These are phyloP conservation scores for Colletotrichum magnum DNA, from an alignment of 2,329 filamentous ascomycete species.

Conservation along the genomic window DNA sequence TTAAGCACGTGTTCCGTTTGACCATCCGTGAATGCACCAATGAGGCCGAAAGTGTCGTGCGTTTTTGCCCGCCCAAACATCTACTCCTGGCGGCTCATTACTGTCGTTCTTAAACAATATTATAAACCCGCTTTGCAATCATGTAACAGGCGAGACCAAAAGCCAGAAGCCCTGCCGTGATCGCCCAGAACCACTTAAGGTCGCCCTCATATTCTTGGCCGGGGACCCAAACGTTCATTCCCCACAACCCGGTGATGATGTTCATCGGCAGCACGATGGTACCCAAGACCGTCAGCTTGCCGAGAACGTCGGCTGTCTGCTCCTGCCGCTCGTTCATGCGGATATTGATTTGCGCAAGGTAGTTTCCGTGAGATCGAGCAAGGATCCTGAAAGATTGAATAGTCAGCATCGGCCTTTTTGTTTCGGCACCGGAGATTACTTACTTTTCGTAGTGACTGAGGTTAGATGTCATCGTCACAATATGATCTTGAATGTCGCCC, in stretches of 20 bases:
- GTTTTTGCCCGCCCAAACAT: constrained; percentile 25
- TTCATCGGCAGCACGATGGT: constrained; percentile 99
- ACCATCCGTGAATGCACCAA: constrained; percentile 35
- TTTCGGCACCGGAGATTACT: constrained; percentile 49
- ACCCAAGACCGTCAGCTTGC: constrained; percentile 93
- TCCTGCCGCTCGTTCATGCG: constrained; percentile 98
- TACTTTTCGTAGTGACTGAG: constrained; percentile 96
- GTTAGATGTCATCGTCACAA: constrained; percentile 98
- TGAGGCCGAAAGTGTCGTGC: constrained; percentile 1
- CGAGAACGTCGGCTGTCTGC: constrained; percentile 93
- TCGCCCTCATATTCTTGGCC: constrained; percentile 87
- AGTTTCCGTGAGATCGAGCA: constrained; percentile 92
- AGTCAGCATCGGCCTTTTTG: not conserved
- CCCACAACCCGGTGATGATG: constrained; percentile 98
- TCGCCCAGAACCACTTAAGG: constrained; percentile 81
- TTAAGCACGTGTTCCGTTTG: constrained; percentile 37
- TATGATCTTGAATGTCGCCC: constrained; percentile 98
- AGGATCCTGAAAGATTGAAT: constrained; percentile 74
- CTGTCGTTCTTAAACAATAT: constrained; percentile 72
- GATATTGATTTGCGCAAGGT: constrained; percentile 99
- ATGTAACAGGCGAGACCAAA: constrained; percentile 87
- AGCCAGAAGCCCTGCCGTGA: constrained; percentile 80
- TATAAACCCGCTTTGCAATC: constrained; percentile 87
- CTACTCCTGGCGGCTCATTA: not conserved
- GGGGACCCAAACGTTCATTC: constrained; percentile 98